Percentiles rank a stretch among this genome's conserved stretches.
Evolutionary conservation across 1,284 basidiomycete genomes (phyloP).

Genomic region (Macrocystidia cucumis): DNA sequence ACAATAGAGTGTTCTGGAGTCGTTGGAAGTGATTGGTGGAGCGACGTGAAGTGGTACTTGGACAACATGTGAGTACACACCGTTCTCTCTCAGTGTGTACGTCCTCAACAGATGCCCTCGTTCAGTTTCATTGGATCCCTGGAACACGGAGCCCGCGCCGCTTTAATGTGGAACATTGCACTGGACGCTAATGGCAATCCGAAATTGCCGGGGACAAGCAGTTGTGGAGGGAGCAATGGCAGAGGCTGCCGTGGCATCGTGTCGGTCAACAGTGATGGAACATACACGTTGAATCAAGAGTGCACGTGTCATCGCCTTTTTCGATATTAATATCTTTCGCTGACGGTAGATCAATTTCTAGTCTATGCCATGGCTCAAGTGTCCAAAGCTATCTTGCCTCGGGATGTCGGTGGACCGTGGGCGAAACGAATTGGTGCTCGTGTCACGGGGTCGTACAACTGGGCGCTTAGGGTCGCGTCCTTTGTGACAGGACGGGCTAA

Average conservation of each 20-base stretch:
- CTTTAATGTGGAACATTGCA: conserved; percentile 72
- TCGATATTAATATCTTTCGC: conserved; percentile 1
- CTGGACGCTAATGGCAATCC: conserved; percentile 55
- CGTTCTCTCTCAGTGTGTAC: background rate
- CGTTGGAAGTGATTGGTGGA: conserved; percentile 54
- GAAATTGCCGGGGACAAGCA: conserved; percentile 53
- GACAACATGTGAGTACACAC: conserved; percentile 40
- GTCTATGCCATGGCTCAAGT: conserved; percentile 72
- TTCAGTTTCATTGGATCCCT: conserved; percentile 7
- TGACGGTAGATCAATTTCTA: conserved; percentile 16
- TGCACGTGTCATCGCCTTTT: conserved; percentile 34
- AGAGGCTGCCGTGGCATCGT: conserved; percentile 63
- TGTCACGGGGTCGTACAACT: conserved; percentile 45
- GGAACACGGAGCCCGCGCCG: conserved; percentile 5
- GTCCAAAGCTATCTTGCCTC: conserved; percentile 64
- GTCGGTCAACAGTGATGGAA: conserved; percentile 54
- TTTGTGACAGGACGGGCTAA: conserved; percentile 51
- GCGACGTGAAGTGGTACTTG: conserved; percentile 57
- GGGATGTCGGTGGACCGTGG: conserved; percentile 52
- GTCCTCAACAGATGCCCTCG: background rate
- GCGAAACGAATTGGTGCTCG: conserved; percentile 58
- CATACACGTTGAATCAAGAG: conserved; percentile 63
- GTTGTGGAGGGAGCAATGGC: conserved; percentile 46
- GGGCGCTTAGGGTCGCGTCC: conserved; percentile 52
- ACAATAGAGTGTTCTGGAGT: conserved; percentile 23